phyloP scores from a whole-genome alignment of 75 land plant species.

The Azolla pinnata region DNA sequence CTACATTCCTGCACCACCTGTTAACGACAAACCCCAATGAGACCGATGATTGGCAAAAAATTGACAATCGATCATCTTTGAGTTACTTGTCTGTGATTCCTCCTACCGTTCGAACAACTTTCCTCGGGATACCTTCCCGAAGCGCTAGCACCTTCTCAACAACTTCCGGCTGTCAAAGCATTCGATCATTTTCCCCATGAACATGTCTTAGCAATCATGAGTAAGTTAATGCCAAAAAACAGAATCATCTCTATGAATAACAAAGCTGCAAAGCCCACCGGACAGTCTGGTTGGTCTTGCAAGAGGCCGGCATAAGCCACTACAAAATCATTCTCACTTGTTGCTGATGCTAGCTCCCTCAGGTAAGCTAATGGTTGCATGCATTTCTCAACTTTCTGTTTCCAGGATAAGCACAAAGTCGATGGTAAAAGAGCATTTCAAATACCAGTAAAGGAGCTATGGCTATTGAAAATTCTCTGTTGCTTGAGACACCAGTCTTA shows the following conservation, averaged over 20 bases:
- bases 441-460: neutral
- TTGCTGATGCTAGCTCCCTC: conserved; percentile 93
- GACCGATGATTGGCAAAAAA: neutral
- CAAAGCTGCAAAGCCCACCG: conserved; percentile 30
- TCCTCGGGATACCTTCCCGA: conserved; percentile 90
- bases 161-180: conserved; percentile 79
- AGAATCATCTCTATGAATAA: neutral
- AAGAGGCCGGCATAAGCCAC: conserved; percentile 77
- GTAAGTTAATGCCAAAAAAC: neutral
- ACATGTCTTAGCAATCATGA: neutral
- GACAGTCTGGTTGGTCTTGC: conserved; percentile 91
- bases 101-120: conserved; percentile 83
- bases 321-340: conserved; percentile 82
- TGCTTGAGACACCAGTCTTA: conserved; percentile 32
- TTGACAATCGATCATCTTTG: neutral
- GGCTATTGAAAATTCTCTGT: neutral
- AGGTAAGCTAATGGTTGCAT: conserved; percentile 64
- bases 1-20: conserved; percentile 90
- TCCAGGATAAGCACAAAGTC: neutral
- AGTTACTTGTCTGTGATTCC: neutral
- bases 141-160: conserved; percentile 80
- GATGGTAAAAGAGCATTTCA: neutral
- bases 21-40: conserved; percentile 4
- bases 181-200: too few species aligned
- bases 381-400: conserved; percentile 88